Conservation (phyloP, 768 basidiomycete species). For the Chiua virens region DNA sequence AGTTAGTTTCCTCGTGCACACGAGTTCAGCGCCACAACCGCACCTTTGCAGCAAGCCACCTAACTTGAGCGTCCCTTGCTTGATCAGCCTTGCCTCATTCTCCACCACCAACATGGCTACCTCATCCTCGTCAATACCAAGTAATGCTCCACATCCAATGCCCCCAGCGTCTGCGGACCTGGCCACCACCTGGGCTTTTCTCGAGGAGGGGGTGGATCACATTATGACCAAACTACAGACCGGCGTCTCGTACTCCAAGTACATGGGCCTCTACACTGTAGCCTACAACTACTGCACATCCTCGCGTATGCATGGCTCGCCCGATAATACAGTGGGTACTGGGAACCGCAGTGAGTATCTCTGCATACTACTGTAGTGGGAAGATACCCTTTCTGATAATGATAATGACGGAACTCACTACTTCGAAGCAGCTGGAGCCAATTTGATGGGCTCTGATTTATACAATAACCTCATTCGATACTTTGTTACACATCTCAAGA, state of each 20-base stretch:
- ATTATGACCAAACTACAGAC: conserved; percentile 91
- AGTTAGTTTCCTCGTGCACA: conserved; percentile 3
- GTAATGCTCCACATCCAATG: conserved; percentile 46
- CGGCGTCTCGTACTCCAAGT: conserved; percentile 86
- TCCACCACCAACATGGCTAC: conserved; percentile 32
- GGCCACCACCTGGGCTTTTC: conserved; percentile 82
- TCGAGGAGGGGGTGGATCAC: conserved; percentile 85
- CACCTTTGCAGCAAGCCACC: conserved; percentile 22
- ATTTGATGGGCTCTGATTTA: conserved; percentile 95
- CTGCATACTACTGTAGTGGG: conserved; percentile 10
- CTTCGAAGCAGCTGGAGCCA: conserved; percentile 71
- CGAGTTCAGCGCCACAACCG: conserved; percentile 29
- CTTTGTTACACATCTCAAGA: conserved; percentile 79
- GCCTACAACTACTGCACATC: conserved; percentile 98
- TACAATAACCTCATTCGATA: conserved; percentile 94
- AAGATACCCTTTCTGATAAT: conserved; percentile 26
- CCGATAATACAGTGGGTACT: conserved; percentile 33
- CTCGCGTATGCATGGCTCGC: conserved; percentile 66
- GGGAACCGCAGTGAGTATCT: conserved; percentile 57
- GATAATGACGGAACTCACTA: conserved; percentile 18
- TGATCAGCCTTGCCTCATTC: conserved; percentile 11
- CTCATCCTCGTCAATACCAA: conserved; percentile 30
- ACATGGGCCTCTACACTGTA: conserved; percentile 87
- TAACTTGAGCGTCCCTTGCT: neutral
- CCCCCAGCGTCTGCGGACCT: conserved; percentile 71